These are phyloP conservation scores for Fusarium brevicatenulatum DNA, from an alignment of 2,329 filamentous ascomycete genomes.

Conservation along the genomic window DNA sequence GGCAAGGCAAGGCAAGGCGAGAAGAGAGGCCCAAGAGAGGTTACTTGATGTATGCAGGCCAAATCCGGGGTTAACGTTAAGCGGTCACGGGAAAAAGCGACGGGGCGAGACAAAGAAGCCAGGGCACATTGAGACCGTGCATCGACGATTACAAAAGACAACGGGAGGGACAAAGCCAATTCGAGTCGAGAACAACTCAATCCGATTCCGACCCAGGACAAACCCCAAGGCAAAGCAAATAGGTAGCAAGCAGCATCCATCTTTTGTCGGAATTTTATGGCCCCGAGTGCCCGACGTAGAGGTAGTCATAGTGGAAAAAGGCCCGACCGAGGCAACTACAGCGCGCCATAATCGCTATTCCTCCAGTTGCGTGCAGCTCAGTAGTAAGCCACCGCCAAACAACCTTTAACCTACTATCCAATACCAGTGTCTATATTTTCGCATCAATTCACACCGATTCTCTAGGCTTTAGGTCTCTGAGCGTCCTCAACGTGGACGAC, in stretches of 20 bases:
- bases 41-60: slow-evolving; percentile 23
- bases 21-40: slow-evolving; percentile 7
- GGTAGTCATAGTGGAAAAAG: slow-evolving; percentile 9
- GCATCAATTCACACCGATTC: background rate
- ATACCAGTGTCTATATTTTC: background rate
- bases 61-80: slow-evolving; percentile 21
- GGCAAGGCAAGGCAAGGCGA: slow-evolving; percentile 11
- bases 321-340: slow-evolving; percentile 20
- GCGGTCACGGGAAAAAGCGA: slow-evolving; percentile 26
- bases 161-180: slow-evolving; percentile 39
- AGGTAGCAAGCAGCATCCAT: slow-evolving; percentile 29
- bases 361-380: background rate
- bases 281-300: slow-evolving; percentile 22
- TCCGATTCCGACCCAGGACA: slow-evolving; percentile 25
- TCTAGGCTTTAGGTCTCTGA: background rate
- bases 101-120: slow-evolving; percentile 21
- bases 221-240: slow-evolving; percentile 18
- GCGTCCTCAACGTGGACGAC: slow-evolving; percentile 10
- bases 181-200: slow-evolving; percentile 37
- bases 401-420: background rate
- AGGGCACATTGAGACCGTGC: slow-evolving; percentile 32
- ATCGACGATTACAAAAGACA: slow-evolving; percentile 35
- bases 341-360: background rate
- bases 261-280: slow-evolving; percentile 37
- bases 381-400: slow-evolving; percentile 17